Conservation (phyloP, 768 basidiomycete genomes). For the Favolaschia claudopus region DNA sequence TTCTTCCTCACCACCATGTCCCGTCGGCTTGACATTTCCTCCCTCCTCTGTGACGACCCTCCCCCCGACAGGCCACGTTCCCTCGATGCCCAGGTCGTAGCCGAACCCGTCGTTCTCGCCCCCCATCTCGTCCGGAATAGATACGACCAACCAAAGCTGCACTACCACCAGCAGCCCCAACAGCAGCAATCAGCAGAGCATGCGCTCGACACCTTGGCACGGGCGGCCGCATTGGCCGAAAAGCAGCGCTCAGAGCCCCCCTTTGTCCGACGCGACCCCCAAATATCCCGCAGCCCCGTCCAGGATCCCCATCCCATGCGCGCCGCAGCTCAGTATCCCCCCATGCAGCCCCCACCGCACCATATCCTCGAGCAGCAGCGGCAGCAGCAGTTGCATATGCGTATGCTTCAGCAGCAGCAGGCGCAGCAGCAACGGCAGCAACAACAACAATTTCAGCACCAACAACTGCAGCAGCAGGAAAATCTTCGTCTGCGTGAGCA, state of each 20-base stretch:
- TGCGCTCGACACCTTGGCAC: conserved; percentile 28
- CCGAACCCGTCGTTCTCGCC: conserved; percentile 38
- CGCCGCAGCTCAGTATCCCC: neutral
- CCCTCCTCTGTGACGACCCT: conserved; percentile 67
- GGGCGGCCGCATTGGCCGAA: conserved; percentile 28
- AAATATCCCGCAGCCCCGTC: conserved; percentile 11
- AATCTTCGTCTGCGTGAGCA: conserved; percentile 15
- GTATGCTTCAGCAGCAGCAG: conserved; percentile 28
- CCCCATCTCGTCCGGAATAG: conserved; percentile 38
- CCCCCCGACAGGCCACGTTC: conserved; percentile 20
- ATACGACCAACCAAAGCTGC: conserved; percentile 22
- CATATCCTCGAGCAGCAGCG: conserved; percentile 23
- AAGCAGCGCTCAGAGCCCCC: conserved; percentile 28
- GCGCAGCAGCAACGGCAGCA: conserved; percentile 33
- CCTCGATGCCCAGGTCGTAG: conserved; percentile 27
- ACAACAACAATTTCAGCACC: too few relatives aligned
- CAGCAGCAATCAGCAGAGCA: conserved; percentile 20
- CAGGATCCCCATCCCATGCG: conserved; percentile 21
- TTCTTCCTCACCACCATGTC: conserved; percentile 56
- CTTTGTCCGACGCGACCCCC: conserved; percentile 10
- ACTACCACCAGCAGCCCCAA: conserved; percentile 20
- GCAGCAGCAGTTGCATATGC: conserved; percentile 28
- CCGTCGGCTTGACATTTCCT: conserved; percentile 78
- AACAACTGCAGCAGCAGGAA: conserved; percentile 33
- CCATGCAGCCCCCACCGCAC: neutral